Evolutionary conservation across 192 early-diverging fungal species (phyloP).

Genomic region (Chytriomyces sp.): DNA sequence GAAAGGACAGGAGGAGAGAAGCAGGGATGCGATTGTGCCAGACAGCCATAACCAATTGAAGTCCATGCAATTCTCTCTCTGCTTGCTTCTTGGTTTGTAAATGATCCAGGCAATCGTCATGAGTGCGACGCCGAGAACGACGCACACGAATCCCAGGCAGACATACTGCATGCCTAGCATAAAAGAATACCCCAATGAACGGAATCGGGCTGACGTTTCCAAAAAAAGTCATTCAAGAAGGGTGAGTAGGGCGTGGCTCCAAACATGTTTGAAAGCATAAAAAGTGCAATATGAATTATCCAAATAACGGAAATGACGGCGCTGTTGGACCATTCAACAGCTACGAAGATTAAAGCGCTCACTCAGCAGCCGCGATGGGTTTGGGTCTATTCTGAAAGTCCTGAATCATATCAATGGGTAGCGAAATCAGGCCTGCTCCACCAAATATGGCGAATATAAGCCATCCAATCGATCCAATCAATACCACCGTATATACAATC

Average conservation of each 20-base stretch:
- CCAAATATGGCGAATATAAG: conserved; percentile 59
- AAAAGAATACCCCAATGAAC: conserved; percentile 60
- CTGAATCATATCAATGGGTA: conserved; percentile 57
- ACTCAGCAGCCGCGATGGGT: conserved; percentile 55
- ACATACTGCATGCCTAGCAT: conserved; percentile 56
- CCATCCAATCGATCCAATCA: conserved; percentile 58
- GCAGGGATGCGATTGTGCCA: too few relatives aligned
- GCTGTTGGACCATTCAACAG: conserved; percentile 31
- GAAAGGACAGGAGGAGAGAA: too few relatives aligned
- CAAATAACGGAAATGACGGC: conserved; percentile 54
- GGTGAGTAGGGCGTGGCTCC: conserved; percentile 44
- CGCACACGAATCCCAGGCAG: conserved; percentile 53
- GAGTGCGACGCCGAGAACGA: conserved; percentile 46
- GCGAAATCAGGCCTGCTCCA: conserved; percentile 55
- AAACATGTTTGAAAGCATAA: conserved; percentile 50
- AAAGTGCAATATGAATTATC: conserved; percentile 61
- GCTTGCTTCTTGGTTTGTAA: conserved; percentile 55
- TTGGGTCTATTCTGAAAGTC: conserved; percentile 59
- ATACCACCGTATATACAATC: conserved; percentile 59
- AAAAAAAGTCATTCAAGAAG: conserved; percentile 58
- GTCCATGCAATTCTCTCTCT: conserved; percentile 39
- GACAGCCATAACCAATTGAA: conserved; percentile 27
- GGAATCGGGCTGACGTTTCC: conserved; percentile 45
- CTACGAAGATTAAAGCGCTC: conserved; percentile 19
- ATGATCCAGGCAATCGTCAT: conserved; percentile 46